These are phyloP conservation scores for Nicotiana undulata DNA, from an alignment of 257 asterid genomes.

Conservation along the genomic window DNA sequence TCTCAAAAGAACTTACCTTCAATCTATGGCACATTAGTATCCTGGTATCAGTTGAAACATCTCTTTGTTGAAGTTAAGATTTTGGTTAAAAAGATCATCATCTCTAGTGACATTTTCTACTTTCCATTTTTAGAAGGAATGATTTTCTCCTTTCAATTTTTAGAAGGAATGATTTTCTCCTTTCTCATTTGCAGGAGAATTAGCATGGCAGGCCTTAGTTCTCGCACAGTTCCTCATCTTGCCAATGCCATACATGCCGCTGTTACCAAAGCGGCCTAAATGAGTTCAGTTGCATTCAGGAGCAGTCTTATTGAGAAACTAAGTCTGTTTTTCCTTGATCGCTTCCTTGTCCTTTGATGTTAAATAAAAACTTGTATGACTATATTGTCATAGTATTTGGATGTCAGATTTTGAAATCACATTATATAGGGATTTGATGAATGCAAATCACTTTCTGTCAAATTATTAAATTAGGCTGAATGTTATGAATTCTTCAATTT, in stretches of 20 bases:
- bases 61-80: background rate
- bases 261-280: conserved; percentile 39
- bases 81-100: background rate
- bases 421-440: background rate
- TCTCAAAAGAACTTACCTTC: background rate
- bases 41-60: background rate
- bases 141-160: background rate
- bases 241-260: conserved; percentile 81
- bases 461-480: background rate
- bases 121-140: background rate
- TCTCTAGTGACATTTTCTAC: background rate
- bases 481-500: background rate
- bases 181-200: conserved; percentile 51
- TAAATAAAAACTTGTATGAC: background rate
- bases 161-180: background rate
- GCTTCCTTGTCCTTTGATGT: background rate
- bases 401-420: background rate
- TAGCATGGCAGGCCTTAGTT: conserved; percentile 89
- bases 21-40: background rate
- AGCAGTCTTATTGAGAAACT: background rate
- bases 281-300: background rate
- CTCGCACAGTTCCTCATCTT: conserved; percentile 65
- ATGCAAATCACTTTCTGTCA: background rate
- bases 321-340: background rate
- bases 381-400: background rate